Percentiles rank a stretch among this genome's conserved stretches.
Evolutionary conservation across 495 filamentous ascomycete species (phyloP).

Genomic region (Talaromyces stipitatus): DNA sequence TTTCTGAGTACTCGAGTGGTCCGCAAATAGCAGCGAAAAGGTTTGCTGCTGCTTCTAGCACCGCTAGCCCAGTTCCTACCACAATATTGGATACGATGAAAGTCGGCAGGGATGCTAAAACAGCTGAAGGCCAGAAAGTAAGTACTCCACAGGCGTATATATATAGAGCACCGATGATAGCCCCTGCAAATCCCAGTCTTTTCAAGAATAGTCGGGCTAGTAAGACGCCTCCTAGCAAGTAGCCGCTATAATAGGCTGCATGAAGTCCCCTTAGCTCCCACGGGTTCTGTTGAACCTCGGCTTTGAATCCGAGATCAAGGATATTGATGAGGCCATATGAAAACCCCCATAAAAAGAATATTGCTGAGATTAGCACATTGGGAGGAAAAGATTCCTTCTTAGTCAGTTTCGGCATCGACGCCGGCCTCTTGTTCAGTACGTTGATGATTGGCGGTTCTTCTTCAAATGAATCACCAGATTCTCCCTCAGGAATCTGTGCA

Average conservation of each 20-base stretch:
- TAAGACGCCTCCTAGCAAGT: slow-evolving; percentile 37
- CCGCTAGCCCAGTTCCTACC: slow-evolving; percentile 59
- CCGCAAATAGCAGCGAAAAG: slow-evolving; percentile 64
- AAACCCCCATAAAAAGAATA: slow-evolving; percentile 40
- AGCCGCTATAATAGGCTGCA: slow-evolving; percentile 35
- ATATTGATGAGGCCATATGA: slow-evolving; percentile 47
- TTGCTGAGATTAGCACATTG: slow-evolving; percentile 20
- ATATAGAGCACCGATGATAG: slow-evolving; percentile 53
- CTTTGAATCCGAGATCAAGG: slow-evolving; percentile 47
- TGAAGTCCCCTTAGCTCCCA: slow-evolving; percentile 36
- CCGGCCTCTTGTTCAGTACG: not conserved
- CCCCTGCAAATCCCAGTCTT: slow-evolving; percentile 53
- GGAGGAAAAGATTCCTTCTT: slow-evolving; percentile 13
- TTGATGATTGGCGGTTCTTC: not conserved
- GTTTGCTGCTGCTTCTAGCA: slow-evolving; percentile 68
- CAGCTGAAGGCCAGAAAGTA: slow-evolving; percentile 52
- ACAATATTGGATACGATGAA: slow-evolving; percentile 66
- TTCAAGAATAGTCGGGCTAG: slow-evolving; percentile 45
- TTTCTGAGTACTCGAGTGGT: slow-evolving; percentile 58
- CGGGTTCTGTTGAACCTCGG: slow-evolving; percentile 34
- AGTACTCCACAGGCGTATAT: slow-evolving; percentile 57
- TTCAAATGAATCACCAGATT: not conserved
- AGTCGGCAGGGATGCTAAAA: slow-evolving; percentile 57
- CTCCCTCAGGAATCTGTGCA: not conserved
- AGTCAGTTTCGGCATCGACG: not conserved